Evolutionary conservation across 495 filamentous ascomycete species (phyloP).

Genomic region (Penicillium cataractarum): DNA sequence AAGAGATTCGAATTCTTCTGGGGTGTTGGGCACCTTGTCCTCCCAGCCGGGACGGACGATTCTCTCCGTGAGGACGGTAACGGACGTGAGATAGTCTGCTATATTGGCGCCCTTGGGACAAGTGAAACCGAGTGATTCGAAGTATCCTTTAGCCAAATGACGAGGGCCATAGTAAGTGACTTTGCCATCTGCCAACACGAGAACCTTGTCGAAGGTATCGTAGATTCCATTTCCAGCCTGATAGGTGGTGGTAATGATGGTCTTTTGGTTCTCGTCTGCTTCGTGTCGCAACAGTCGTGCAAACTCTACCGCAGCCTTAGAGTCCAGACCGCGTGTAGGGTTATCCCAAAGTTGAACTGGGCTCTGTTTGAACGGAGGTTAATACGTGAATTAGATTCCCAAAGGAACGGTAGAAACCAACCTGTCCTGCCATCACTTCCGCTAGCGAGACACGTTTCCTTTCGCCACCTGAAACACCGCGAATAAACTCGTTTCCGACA

Average conservation of each 20-base stretch:
- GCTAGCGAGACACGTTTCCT: conserved; percentile 83
- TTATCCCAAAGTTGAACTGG: conserved; percentile 88
- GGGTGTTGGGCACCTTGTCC: conserved; percentile 65
- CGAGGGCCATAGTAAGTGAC: conserved; percentile 78
- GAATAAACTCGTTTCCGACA: conserved; percentile 81
- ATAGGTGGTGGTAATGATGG: conserved; percentile 77
- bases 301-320: conserved; percentile 80
- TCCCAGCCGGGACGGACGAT: conserved; percentile 67
- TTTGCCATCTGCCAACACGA: conserved; percentile 76
- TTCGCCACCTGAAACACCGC: conserved; percentile 83
- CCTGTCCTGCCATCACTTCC: conserved; percentile 65
- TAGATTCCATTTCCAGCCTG: conserved; percentile 80
- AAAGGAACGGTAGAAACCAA: conserved; percentile 44
- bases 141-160: conserved; percentile 64
- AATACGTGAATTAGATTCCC: conserved; percentile 14
- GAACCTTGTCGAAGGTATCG: conserved; percentile 76
- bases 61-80: conserved; percentile 72
- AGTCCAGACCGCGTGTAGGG: conserved; percentile 78
- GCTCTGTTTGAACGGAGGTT: conserved; percentile 34
- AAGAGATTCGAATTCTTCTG: conserved; percentile 72
- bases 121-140: conserved; percentile 71
- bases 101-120: conserved; percentile 71
- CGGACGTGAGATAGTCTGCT: conserved; percentile 78
- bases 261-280: conserved; percentile 66
- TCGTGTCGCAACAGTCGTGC: conserved; percentile 67